Evolutionary conservation across 1,139 yeast species (phyloP), one percentile per base, ranked within the genome.

Genomic region (Hyphopichia burtonii): DNA sequence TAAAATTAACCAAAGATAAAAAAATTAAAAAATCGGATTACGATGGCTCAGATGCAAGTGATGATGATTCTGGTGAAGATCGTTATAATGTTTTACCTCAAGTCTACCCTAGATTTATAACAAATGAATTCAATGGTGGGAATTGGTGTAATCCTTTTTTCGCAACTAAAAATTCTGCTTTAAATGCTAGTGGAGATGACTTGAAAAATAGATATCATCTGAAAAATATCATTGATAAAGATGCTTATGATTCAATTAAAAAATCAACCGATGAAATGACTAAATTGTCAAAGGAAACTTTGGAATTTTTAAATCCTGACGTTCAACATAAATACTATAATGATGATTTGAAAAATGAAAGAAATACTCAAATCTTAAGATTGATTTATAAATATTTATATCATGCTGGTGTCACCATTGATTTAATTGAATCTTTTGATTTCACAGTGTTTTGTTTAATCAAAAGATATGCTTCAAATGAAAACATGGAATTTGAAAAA

Each of bases 141-240:
- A 82, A 82, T 50, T 84, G 88, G 83, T 75, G 80, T 40, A 84
- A 83, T 52, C 86, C 86, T 25, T 82, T 83, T 51, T 80, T 79
- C 49, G 64, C 71, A 6, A 66, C 74, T 10, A 56, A 52, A 18
- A 71, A 71, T 40, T 56, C 67, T 1, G 63, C 66, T 18, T 60
- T 74, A 38, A 73, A 72, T 50, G 68, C 68, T 7, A 68, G 77
- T 52, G 78, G 78, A 2, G 74, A 73, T 47, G 76, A 71, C 33
- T 59, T 72, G 42, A 73, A 73, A 43, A 71, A 68, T 44, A 58
- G 65, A 40, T 64, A 63, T 41, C 78, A 68, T 46, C 68, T 73
- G 34, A 78, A 78, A 46, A 60, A 76, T 1, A 59, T 79, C 12
- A 66, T 82, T 40, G 84, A 78, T 49, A 75, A 65, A 43, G 77